Evolutionary conservation across 2,329 filamentous ascomycete genomes (phyloP).

Genomic region (Alternaria incomplexa): DNA sequence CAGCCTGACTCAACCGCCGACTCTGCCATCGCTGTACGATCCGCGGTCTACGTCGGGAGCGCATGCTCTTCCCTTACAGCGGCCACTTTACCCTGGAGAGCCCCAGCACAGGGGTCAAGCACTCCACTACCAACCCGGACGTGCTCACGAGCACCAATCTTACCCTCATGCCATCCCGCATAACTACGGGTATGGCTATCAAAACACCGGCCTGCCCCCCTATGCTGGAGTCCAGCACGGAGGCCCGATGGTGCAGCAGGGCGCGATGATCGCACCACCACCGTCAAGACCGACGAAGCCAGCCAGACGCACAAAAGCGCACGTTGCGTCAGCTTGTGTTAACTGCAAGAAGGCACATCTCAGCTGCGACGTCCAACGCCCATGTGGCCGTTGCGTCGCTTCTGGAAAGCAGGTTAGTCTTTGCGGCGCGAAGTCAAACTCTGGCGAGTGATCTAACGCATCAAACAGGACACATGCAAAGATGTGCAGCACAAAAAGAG

Average conservation of each 20-base stretch:
- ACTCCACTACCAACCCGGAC: slow-evolving; percentile 35
- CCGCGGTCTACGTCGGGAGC: slow-evolving; percentile 26
- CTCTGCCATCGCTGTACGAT: slow-evolving; percentile 33
- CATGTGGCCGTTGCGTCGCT: slow-evolving; percentile 76
- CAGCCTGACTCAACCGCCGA: slow-evolving; percentile 32
- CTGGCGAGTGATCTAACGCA: slow-evolving; percentile 4
- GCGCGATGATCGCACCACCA: slow-evolving; percentile 41
- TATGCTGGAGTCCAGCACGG: slow-evolving; percentile 35
- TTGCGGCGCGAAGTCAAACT: slow-evolving; percentile 8
- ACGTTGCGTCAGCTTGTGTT: slow-evolving; percentile 84
- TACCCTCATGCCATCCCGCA: slow-evolving; percentile 34
- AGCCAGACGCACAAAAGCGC: slow-evolving; percentile 68
- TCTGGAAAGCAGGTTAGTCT: slow-evolving; percentile 70
- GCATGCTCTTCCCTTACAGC: slow-evolving; percentile 30
- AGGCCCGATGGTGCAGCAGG: slow-evolving; percentile 41
- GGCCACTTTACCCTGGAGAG: slow-evolving; percentile 41
- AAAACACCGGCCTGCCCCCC: slow-evolving; percentile 26
- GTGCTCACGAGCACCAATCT: slow-evolving; percentile 29
- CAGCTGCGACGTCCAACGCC: slow-evolving; percentile 69
- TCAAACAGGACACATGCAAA: slow-evolving; percentile 71
- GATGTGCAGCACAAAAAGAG: slow-evolving; percentile 89
- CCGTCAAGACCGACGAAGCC: slow-evolving; percentile 40
- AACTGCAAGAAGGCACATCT: slow-evolving; percentile 87
- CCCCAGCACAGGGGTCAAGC: slow-evolving; percentile 29
- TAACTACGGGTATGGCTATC: slow-evolving; percentile 41